Evolutionary conservation across 345 rosid species (phyloP).

Genomic region (Nasturtium officinale): DNA sequence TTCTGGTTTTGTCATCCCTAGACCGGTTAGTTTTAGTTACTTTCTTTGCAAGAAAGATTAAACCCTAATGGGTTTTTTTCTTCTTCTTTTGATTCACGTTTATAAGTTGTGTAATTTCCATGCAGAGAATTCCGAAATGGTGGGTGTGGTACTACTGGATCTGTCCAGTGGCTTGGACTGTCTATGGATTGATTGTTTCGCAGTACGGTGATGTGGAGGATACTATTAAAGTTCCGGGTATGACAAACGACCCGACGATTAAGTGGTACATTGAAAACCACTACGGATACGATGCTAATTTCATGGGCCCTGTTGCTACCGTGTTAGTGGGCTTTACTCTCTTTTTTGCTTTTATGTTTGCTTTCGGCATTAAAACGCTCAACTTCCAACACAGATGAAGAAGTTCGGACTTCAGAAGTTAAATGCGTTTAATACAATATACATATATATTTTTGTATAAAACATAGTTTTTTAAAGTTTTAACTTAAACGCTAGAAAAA

Average conservation of each 20-base stretch:
- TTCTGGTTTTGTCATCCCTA: constrained; percentile 86
- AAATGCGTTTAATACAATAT: background rate
- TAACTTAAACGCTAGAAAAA: background rate
- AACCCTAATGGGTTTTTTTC: background rate
- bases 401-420: background rate
- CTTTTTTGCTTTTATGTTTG: constrained; percentile 75
- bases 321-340: constrained; percentile 62
- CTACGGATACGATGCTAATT: constrained; percentile 63
- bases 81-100: background rate
- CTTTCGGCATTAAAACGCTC: constrained; percentile 67
- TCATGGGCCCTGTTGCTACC: constrained; percentile 66
- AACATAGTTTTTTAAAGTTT: background rate
- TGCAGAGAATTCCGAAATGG: constrained; percentile 69
- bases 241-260: constrained; percentile 31
- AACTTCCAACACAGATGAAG: constrained; percentile 61
- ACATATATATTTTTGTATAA: too few species aligned
- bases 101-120: background rate
- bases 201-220: constrained; percentile 68
- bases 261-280: constrained; percentile 55
- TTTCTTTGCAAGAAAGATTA: constrained; percentile 12
- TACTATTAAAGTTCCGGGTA: constrained; percentile 52
- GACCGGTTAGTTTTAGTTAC: constrained; percentile 56
- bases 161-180: constrained; percentile 87
- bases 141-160: constrained; percentile 98
- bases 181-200: constrained; percentile 63